These are phyloP conservation scores for Saitozyma sp. DNA, from an alignment of 768 basidiomycete species.

Conservation along the genomic window DNA sequence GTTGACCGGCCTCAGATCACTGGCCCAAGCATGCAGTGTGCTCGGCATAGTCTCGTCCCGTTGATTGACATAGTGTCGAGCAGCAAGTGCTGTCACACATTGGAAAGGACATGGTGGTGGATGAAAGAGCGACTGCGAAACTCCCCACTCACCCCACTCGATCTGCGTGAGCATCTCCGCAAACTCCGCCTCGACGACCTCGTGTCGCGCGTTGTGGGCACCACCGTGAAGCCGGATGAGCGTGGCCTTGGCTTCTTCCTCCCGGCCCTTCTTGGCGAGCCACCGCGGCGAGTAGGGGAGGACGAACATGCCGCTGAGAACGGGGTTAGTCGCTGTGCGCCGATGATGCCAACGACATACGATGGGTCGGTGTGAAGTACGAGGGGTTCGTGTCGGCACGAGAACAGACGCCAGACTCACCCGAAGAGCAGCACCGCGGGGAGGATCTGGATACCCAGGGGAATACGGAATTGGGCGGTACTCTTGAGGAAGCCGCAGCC, in stretches of 20 bases:
- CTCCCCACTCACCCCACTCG: constrained; percentile 37
- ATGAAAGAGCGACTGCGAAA: background rate
- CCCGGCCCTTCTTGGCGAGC: constrained; percentile 63
- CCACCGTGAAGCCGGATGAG: constrained; percentile 58
- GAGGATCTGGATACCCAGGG: constrained; percentile 62
- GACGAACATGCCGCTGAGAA: constrained; percentile 30
- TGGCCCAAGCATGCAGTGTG: too few species aligned
- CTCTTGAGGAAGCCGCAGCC: constrained; percentile 60
- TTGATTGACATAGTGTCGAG: too few species aligned
- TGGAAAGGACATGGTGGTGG: too few species aligned
- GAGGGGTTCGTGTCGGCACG: too few species aligned
- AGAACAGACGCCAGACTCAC: background rate
- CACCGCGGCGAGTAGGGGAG: constrained; percentile 56
- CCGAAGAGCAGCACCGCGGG: constrained; percentile 59
- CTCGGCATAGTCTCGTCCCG: too few species aligned
- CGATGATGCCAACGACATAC: background rate
- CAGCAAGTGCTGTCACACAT: too few species aligned
- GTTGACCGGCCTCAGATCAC: too few species aligned
- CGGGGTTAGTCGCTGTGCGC: background rate
- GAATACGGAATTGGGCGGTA: constrained; percentile 60
- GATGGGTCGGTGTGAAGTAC: background rate
- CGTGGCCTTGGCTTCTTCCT: constrained; percentile 62
- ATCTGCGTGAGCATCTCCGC: constrained; percentile 24
- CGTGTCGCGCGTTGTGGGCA: constrained; percentile 15
- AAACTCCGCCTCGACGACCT: constrained; percentile 30